Conservation (phyloP, 805 yeast species). For the Barnettozyma vustinii region DNA sequence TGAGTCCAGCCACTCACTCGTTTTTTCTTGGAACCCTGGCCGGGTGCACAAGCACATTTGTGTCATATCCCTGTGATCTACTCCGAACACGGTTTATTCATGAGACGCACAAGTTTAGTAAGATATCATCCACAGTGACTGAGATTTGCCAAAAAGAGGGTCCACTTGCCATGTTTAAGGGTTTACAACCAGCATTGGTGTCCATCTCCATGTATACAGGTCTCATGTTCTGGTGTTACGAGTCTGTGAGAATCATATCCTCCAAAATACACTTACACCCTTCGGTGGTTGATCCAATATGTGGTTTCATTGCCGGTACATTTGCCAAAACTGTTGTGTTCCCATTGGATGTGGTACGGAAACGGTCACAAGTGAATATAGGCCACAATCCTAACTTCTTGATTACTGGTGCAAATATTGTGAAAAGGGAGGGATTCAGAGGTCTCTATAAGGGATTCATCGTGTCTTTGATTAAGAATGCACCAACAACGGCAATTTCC, state of each 20-base stretch:
- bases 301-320: slow-evolving; percentile 75
- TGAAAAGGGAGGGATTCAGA: slow-evolving; percentile 49
- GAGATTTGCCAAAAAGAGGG: slow-evolving; percentile 38
- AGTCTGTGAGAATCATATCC: slow-evolving; percentile 26
- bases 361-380: slow-evolving; percentile 64
- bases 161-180: slow-evolving; percentile 41
- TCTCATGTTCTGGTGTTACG: slow-evolving; percentile 66
- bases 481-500: slow-evolving; percentile 70
- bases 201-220: slow-evolving; percentile 73
- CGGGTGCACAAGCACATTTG: slow-evolving; percentile 66
- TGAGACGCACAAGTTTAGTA: slow-evolving; percentile 18
- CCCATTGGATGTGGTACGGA: slow-evolving; percentile 81
- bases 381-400: slow-evolving; percentile 27
- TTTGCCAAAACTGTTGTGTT: slow-evolving; percentile 68
- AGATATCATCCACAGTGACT: slow-evolving; percentile 24
- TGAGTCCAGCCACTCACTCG: slow-evolving; percentile 28
- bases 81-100: slow-evolving; percentile 74
- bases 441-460: slow-evolving; percentile 75
- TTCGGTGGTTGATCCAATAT: slow-evolving; percentile 40
- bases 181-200: slow-evolving; percentile 43
- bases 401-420: slow-evolving; percentile 32
- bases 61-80: slow-evolving; percentile 89
- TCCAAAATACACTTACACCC: slow-evolving; percentile 10
- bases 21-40: slow-evolving; percentile 68
- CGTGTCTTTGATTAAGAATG: slow-evolving; percentile 68